Percentiles rank a stretch among this genome's conserved stretches.
Evolutionary conservation across 306 rosid genomes (phyloP).

Genomic region (Lathyrus sativus): DNA sequence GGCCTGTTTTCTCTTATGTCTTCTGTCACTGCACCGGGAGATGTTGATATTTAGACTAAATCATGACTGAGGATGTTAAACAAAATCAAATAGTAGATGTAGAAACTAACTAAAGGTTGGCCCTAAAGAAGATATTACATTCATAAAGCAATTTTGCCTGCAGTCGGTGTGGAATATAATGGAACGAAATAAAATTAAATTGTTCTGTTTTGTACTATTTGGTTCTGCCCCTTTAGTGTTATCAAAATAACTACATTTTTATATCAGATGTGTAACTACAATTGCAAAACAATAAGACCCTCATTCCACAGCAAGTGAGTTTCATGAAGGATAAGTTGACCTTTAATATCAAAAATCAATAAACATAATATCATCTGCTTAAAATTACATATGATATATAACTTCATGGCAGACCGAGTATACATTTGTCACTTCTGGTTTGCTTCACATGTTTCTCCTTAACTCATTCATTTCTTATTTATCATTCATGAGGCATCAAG

Average conservation of each 20-base stretch:
- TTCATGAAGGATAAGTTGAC: slow-evolving; percentile 16
- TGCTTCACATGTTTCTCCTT: slow-evolving; percentile 5
- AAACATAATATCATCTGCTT: background rate
- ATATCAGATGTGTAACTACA: background rate
- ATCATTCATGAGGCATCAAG: slow-evolving; percentile 15
- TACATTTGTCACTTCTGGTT: slow-evolving; percentile 1
- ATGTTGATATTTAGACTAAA: slow-evolving; percentile 29
- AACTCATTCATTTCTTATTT: slow-evolving; percentile 21
- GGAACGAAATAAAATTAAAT: background rate
- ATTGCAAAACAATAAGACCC: slow-evolving; percentile 5
- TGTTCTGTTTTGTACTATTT: background rate
- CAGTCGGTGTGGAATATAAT: slow-evolving; percentile 5
- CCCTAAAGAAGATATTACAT: slow-evolving; percentile 18
- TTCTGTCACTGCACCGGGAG: slow-evolving; percentile 53
- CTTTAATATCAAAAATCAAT: slow-evolving; percentile 23
- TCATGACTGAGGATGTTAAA: slow-evolving; percentile 22
- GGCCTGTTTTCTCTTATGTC: slow-evolving; percentile 59
- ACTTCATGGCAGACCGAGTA: slow-evolving; percentile 17
- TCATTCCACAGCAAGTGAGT: slow-evolving; percentile 8
- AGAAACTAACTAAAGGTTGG: background rate
- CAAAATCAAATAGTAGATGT: slow-evolving; percentile 26
- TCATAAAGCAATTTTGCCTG: slow-evolving; percentile 6
- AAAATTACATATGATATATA: slow-evolving; percentile 15
- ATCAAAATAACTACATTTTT: slow-evolving; percentile 1
- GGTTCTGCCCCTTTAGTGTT: slow-evolving; percentile 2